Evolutionary conservation across 208 protist genomes (phyloP).

Genomic region (Acanthamoeba culbertsoni): DNA sequence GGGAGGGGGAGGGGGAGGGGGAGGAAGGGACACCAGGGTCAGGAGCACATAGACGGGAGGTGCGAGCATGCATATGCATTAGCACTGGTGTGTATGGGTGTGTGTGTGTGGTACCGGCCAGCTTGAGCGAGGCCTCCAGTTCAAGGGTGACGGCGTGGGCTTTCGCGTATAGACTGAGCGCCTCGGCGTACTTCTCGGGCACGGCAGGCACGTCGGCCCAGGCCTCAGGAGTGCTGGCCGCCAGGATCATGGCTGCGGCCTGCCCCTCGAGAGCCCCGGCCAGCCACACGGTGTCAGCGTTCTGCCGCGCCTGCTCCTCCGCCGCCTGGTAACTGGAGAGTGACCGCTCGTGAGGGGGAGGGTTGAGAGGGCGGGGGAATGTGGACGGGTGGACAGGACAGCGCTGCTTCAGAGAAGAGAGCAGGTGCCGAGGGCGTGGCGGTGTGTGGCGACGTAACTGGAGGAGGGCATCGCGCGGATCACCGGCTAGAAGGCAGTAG

Average conservation of each 20-base stretch:
- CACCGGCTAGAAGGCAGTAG: constrained; percentile 31
- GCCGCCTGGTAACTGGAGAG: background rate
- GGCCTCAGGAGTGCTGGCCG: background rate
- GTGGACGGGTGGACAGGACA: background rate
- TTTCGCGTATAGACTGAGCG: constrained; percentile 14
- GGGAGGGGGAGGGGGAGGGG: background rate
- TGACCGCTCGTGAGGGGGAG: background rate
- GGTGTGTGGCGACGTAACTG: background rate
- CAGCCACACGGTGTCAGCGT: constrained; percentile 15
- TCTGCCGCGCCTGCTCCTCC: background rate
- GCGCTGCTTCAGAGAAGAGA: background rate
- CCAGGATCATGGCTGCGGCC: background rate
- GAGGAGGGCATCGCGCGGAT: background rate
- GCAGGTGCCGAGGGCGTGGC: background rate
- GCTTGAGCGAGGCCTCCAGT: constrained; percentile 16
- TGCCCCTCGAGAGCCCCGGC: constrained; percentile 21
- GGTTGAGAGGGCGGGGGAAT: background rate
- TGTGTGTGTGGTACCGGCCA: background rate
- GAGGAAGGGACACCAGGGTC: too few species aligned
- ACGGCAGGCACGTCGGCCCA: constrained; percentile 28
- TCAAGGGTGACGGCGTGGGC: constrained; percentile 12
- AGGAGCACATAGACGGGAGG: too few species aligned
- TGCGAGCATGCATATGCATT: too few species aligned
- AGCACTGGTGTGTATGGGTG: too few species aligned
- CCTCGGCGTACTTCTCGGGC: constrained; percentile 1